Conservation (phyloP, 1,284 basidiomycete genomes). For the Farysia itapuensis region DNA sequence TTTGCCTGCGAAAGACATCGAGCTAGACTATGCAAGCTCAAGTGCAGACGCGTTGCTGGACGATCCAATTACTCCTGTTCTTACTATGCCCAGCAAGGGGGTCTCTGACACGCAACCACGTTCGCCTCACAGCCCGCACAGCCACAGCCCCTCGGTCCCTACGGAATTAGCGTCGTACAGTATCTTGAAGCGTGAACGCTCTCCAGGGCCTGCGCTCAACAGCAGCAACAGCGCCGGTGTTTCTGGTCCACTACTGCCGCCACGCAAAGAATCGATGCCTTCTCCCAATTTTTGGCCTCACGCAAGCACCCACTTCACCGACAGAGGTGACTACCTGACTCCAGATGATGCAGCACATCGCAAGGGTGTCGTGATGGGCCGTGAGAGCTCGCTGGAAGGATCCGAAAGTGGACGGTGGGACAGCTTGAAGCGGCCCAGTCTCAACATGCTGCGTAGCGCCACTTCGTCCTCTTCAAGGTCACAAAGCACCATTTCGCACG, state of each 20-base stretch:
- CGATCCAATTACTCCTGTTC: conserved; percentile 27
- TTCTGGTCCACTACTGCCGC: conserved; percentile 16
- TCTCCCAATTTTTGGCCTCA: not conserved
- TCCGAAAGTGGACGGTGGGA: conserved; percentile 13
- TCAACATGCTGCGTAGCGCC: conserved; percentile 24
- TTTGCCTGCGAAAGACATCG: not conserved
- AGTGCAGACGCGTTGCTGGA: conserved; percentile 11
- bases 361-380: too few relatives aligned
- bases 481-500: conserved; percentile 7
- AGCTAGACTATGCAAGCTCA: not conserved
- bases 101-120: conserved; percentile 5
- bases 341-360: too few relatives aligned
- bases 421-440: conserved; percentile 15
- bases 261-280: conserved; percentile 29
- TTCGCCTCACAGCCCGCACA: conserved; percentile 16
- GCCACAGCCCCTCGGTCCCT: conserved; percentile 29
- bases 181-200: conserved; percentile 3
- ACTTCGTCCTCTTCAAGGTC: conserved; percentile 20
- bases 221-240: conserved; percentile 5
- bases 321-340: too few relatives aligned
- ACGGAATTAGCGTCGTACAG: conserved; percentile 21
- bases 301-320: too few relatives aligned
- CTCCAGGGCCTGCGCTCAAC: conserved; percentile 1
- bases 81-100: conserved; percentile 1
- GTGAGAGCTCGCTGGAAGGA: too few relatives aligned